Conservation (phyloP, 2,329 filamentous ascomycete species). For the Cladophialophora exuberans region DNA sequence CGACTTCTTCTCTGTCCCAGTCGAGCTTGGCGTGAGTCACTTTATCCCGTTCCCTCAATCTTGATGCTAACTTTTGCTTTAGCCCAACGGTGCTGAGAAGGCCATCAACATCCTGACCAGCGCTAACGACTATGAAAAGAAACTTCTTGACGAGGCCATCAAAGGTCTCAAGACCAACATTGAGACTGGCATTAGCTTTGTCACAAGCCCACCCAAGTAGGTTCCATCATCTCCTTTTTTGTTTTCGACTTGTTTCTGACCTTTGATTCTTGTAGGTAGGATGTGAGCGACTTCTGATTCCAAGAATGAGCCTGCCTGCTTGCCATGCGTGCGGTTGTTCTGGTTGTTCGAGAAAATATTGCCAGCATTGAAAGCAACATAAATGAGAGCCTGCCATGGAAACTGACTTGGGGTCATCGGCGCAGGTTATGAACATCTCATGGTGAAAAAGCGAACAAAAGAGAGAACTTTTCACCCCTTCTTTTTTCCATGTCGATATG, state of each 20-base stretch:
- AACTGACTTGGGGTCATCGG: constrained; percentile 23
- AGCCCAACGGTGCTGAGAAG: constrained; percentile 86
- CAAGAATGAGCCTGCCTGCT: constrained; percentile 31
- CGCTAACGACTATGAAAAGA: constrained; percentile 86
- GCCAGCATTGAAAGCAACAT: constrained; percentile 5
- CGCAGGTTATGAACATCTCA: constrained; percentile 27
- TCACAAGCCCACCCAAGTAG: constrained; percentile 70
- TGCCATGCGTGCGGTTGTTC: neutral
- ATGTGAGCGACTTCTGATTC: constrained; percentile 28
- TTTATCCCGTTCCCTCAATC: constrained; percentile 5
- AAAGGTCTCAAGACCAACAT: constrained; percentile 90
- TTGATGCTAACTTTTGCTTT: constrained; percentile 37
- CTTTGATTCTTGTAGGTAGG: constrained; percentile 24
- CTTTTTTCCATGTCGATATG: constrained; percentile 4
- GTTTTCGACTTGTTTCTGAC: constrained; percentile 32
- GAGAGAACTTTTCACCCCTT: too few relatives aligned
- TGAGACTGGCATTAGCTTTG: constrained; percentile 88
- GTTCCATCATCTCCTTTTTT: constrained; percentile 18
- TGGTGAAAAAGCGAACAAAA: constrained; percentile 1
- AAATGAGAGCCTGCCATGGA: constrained; percentile 21
- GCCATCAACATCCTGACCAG: constrained; percentile 76
- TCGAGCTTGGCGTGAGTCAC: constrained; percentile 86
- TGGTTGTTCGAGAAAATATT: constrained; percentile 1
- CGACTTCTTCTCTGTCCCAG: constrained; percentile 95
- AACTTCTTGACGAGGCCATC: constrained; percentile 74